A percentile compares a stretch with the other conserved stretches of the same genome.
Conservation (phyloP, 768 basidiomycete genomes). For the Holtermannia corniformis region DNA sequence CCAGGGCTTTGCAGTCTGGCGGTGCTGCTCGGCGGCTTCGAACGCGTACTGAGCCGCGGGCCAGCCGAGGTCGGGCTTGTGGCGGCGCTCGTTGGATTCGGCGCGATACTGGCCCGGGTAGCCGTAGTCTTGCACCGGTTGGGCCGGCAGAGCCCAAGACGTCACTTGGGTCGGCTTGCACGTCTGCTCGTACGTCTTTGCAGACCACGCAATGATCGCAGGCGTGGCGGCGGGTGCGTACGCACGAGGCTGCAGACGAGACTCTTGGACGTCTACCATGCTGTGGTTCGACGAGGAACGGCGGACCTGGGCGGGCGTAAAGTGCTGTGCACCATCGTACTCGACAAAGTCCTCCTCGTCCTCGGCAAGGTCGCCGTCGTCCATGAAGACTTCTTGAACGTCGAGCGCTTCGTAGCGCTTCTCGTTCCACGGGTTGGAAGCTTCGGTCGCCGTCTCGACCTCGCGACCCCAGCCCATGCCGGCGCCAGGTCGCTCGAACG, state of each 20-base stretch:
- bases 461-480: background rate
- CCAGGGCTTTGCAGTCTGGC: background rate
- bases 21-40: background rate
- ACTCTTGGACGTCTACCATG: background rate
- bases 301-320: background rate
- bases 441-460: slow-evolving; percentile 10
- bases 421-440: too few species aligned
- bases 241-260: background rate
- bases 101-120: background rate
- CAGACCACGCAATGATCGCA: background rate
- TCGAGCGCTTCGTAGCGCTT: slow-evolving; percentile 11
- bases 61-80: background rate
- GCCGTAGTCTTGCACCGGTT: background rate
- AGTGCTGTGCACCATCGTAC: slow-evolving; percentile 24
- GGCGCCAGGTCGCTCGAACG: background rate
- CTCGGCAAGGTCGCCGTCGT: slow-evolving; percentile 15
- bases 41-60: background rate
- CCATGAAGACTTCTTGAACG: slow-evolving; percentile 2
- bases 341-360: slow-evolving; percentile 29
- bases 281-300: background rate
- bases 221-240: background rate
- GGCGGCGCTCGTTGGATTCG: background rate
- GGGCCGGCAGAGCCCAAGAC: too few species aligned
- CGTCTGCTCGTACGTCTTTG: background rate
- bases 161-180: too few species aligned